These are phyloP conservation scores for Phanerochaete sordida DNA, from an alignment of 768 basidiomycete genomes.

Conservation along the genomic window DNA sequence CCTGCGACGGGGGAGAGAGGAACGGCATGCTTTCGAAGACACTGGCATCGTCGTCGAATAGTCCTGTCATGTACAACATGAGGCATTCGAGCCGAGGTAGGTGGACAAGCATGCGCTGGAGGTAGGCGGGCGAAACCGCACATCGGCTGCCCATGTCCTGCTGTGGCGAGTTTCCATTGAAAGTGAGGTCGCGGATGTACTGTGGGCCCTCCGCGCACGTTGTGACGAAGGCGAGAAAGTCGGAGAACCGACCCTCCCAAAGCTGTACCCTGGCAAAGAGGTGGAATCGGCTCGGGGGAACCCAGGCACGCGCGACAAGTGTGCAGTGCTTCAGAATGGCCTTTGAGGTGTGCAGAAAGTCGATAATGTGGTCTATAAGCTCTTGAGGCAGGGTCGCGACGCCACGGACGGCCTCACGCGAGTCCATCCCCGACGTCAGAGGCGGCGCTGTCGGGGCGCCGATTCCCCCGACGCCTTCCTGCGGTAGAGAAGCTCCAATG, in stretches of 20 bases:
- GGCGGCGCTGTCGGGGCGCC: no score
- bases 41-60: neutral
- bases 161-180: neutral
- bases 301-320: slow-evolving; percentile 3
- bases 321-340: neutral
- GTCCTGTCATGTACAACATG: neutral
- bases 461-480: no score
- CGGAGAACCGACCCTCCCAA: neutral
- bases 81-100: neutral
- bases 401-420: neutral
- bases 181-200: neutral
- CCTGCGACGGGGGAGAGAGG: neutral
- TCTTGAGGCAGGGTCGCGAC: slow-evolving; percentile 6
- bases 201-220: neutral
- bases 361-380: slow-evolving; percentile 10
- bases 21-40: neutral
- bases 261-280: neutral
- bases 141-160: neutral
- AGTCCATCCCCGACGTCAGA: no score
- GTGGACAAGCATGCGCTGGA: neutral
- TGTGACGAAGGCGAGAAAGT: neutral
- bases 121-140: neutral
- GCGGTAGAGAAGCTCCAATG: no score
- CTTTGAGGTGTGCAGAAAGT: slow-evolving; percentile 7
- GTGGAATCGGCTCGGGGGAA: neutral